Percentiles rank a stretch among this genome's conserved stretches.
These are phyloP conservation scores for Lipomyces mesembrius DNA, from an alignment of 805 yeast species.

Conservation along the genomic window DNA sequence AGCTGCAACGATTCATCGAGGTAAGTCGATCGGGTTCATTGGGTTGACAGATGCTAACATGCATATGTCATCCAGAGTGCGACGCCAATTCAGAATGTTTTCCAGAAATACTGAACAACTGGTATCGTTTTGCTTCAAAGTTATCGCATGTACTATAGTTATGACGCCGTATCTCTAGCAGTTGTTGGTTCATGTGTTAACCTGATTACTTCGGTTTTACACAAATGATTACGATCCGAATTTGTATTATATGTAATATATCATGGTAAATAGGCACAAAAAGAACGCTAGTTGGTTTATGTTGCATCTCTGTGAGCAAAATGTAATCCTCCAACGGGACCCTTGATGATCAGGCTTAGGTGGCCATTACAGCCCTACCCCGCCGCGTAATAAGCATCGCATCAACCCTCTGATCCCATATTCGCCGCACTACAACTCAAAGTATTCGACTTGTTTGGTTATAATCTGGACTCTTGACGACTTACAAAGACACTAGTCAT, in stretches of 20 bases:
- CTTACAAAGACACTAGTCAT: not conserved
- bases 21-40: constrained; percentile 11
- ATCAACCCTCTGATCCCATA: not conserved
- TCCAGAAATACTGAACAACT: constrained; percentile 17
- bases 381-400: not conserved
- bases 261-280: not conserved
- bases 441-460: not conserved
- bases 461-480: not conserved
- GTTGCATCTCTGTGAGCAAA: not conserved
- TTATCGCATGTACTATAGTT: not conserved
- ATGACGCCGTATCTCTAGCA: not conserved
- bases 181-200: not conserved
- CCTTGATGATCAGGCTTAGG: not conserved
- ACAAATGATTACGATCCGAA: not conserved
- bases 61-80: constrained; percentile 22
- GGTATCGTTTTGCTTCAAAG: not conserved
- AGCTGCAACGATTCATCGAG: constrained; percentile 32
- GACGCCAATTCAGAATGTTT: constrained; percentile 25
- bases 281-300: not conserved
- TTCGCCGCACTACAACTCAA: not conserved
- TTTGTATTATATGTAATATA: constrained; percentile 3
- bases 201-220: not conserved
- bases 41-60: not conserved
- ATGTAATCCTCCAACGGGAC: not conserved
- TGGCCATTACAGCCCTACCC: not conserved